Evolutionary conservation across 305 asterid genomes (phyloP), one percentile per base, ranked within the genome.

Genomic region (Withania somnifera): DNA sequence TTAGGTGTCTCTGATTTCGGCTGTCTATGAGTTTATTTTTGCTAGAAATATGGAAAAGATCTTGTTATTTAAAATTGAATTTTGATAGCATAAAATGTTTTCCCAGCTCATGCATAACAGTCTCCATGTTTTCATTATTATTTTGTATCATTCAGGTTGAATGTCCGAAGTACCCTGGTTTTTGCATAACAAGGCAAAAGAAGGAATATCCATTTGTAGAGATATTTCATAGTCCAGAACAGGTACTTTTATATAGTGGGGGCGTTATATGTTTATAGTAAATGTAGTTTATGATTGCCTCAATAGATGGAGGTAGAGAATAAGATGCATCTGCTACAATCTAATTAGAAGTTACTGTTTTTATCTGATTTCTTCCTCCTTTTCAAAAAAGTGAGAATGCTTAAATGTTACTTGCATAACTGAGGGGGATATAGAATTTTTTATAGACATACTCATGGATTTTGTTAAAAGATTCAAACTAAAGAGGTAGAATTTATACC

Each of bases 111-210:
- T 51, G 40, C 64, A 19, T 47, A 76, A 15, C 64, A 47, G 28
- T 30, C 45, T 26, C 20, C 51, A 30, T 19, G 30, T 80, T 47
- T 86, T 79, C 54, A 63, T 51, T 54, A 22, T 82, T 82, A 75
- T 85, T 68, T 80, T 53, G 78, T 30, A 42, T 82, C 61, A 73
- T 75, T 83, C 86, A 96, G 99, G 98, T 96, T 76, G 99, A 96
- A 87, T 96, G 98, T 85, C 97, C 98, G 3, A 96, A 90, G 86
- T 96, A 91, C 86, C 98, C 98, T 47, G 98, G 98, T 82, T 96
- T 96, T 89, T 96, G 99, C 88, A 86, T 96, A 81, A 88, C 99
- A 13, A 95, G 98, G 68, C 98, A 93, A 89, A 90, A 89, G 94
- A 91, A 90, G 83, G 98, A 96, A 81, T 96, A 94, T 84, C 98